Conservation (phyloP, 1,284 basidiomycete genomes). For the Trichosporon asahii region DNA sequence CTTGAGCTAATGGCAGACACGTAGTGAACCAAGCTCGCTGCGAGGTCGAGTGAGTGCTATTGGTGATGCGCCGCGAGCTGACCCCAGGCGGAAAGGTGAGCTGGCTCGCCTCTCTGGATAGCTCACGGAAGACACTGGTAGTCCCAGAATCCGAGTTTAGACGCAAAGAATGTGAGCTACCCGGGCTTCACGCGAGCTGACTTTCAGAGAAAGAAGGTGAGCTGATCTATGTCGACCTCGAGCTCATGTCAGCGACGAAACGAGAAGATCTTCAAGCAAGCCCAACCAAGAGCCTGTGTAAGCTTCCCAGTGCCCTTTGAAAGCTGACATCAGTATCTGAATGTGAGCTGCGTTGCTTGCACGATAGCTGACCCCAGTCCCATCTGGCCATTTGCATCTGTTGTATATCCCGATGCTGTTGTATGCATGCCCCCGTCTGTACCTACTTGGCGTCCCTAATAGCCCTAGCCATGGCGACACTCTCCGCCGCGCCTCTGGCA, state of each 20-base stretch:
- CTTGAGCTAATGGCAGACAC: slow-evolving; percentile 15
- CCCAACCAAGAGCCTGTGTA: background rate
- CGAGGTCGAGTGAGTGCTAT: background rate
- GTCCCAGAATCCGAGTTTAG: too few species aligned
- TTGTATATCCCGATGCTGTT: background rate
- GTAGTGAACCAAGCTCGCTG: background rate
- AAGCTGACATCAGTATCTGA: background rate
- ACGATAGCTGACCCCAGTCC: background rate
- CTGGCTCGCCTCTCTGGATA: background rate
- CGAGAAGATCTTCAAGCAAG: background rate
- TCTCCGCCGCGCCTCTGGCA: slow-evolving; percentile 64
- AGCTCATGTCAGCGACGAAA: background rate
- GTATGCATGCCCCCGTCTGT: background rate
- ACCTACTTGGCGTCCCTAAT: slow-evolving; percentile 40
- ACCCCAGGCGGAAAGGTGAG: background rate
- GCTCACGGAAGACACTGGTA: too few species aligned
- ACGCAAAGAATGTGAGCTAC: too few species aligned
- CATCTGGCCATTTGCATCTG: background rate
- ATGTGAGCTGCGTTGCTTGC: background rate
- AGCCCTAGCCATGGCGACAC: slow-evolving; percentile 58
- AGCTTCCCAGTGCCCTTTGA: background rate
- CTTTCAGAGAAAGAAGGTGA: background rate
- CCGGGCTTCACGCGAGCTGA: background rate
- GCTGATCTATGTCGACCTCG: background rate
- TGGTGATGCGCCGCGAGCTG: background rate